Evolutionary conservation across 2,329 filamentous ascomycete genomes (phyloP).

Genomic region (Colletotrichum karsti): DNA sequence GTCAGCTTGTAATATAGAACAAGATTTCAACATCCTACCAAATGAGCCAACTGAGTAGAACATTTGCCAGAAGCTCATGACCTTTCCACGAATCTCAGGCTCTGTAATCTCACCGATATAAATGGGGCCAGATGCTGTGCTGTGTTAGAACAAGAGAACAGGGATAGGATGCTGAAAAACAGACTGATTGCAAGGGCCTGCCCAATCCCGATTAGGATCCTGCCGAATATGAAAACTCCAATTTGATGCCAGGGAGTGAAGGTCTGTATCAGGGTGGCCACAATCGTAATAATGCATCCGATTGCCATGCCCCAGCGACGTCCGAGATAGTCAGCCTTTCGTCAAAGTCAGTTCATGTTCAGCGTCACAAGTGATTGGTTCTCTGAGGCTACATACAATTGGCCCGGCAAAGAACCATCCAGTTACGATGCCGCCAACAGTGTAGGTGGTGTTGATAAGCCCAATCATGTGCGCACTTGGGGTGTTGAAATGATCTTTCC

Average conservation of each 20-base stretch:
- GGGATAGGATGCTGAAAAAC: too few species aligned
- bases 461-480: slow-evolving; percentile 56
- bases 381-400: slow-evolving; percentile 43
- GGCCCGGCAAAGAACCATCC: slow-evolving; percentile 77
- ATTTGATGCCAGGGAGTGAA: slow-evolving; percentile 69
- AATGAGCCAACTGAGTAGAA: too few species aligned
- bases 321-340: slow-evolving; percentile 65
- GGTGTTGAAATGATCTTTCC: too few species aligned
- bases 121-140: slow-evolving; percentile 27
- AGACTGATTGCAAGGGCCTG: slow-evolving; percentile 78
- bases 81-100: slow-evolving; percentile 58
- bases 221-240: slow-evolving; percentile 73
- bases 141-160: too few species aligned
- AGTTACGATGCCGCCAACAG: slow-evolving; percentile 74
- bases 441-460: slow-evolving; percentile 73
- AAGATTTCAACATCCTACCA: slow-evolving; percentile 70
- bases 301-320: slow-evolving; percentile 72
- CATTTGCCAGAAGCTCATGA: slow-evolving; percentile 75
- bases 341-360: too few species aligned
- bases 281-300: slow-evolving; percentile 71
- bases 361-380: not conserved
- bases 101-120: slow-evolving; percentile 30
- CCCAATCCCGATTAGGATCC: slow-evolving; percentile 75
- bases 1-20: slow-evolving; percentile 29
- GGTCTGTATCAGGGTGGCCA: slow-evolving; percentile 74